Percentiles rank a stretch among this genome's conserved stretches.
phyloP scores from a whole-genome alignment of 1,284 basidiomycete species.

The Sparassis latifolia region DNA sequence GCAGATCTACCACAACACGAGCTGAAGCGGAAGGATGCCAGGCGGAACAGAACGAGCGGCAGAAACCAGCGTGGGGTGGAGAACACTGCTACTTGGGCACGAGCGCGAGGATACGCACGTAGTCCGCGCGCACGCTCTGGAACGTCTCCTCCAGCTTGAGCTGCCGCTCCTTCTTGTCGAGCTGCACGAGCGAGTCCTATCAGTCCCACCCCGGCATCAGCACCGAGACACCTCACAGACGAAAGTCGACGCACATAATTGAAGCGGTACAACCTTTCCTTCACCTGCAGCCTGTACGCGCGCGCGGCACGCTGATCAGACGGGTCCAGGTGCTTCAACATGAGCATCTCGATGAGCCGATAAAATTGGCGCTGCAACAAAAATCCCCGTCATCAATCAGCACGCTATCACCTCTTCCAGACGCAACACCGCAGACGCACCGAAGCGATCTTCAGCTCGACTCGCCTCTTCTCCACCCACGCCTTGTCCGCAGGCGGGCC shows the following conservation, averaged over 20 bases:
- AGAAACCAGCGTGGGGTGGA: no score
- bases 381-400: conserved; percentile 1
- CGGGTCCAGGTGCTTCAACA: conserved; percentile 68
- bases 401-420: background rate
- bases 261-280: conserved; percentile 90
- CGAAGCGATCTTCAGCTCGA: conserved; percentile 83
- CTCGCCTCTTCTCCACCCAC: conserved; percentile 80
- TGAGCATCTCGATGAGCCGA: conserved; percentile 88
- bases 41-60: no score
- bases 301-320: conserved; percentile 48
- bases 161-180: conserved; percentile 80
- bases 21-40: no score
- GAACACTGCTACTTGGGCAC: conserved; percentile 1
- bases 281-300: conserved; percentile 81
- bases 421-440: conserved; percentile 37
- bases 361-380: conserved; percentile 80
- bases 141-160: conserved; percentile 94
- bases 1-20: no score
- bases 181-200: conserved; percentile 81
- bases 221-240: background rate
- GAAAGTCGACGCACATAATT: conserved; percentile 71
- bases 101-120: conserved; percentile 70
- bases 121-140: conserved; percentile 82
- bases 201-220: background rate
- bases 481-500: conserved; percentile 70